Evolutionary conservation across 2,329 filamentous ascomycete species (phyloP).

Genomic region (Fusarium torreyae): DNA sequence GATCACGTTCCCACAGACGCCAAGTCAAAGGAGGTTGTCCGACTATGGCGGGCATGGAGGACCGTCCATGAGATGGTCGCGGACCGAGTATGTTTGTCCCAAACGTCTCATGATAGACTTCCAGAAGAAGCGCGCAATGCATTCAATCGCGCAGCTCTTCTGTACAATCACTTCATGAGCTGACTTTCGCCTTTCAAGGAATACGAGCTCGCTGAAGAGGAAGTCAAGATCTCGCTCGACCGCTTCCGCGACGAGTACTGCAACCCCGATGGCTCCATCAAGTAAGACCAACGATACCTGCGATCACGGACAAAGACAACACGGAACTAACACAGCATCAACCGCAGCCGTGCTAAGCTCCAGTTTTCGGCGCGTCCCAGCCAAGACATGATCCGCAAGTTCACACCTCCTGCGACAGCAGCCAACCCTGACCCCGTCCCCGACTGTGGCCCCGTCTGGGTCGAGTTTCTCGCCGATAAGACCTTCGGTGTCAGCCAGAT

Average conservation of each 20-base stretch:
- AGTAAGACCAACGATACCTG: slow-evolving; percentile 68
- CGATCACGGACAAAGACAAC: slow-evolving; percentile 3
- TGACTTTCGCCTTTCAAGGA: slow-evolving; percentile 70
- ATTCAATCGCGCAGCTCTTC: slow-evolving; percentile 10
- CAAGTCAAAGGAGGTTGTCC: slow-evolving; percentile 69
- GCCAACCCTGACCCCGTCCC: slow-evolving; percentile 78
- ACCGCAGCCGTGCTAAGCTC: slow-evolving; percentile 81
- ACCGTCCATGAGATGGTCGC: slow-evolving; percentile 96
- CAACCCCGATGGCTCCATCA: slow-evolving; percentile 79
- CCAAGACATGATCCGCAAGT: slow-evolving; percentile 86
- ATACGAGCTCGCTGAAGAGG: slow-evolving; percentile 91
- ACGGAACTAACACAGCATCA: slow-evolving; percentile 7
- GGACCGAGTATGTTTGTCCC: slow-evolving; percentile 76
- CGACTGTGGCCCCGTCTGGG: slow-evolving; percentile 89
- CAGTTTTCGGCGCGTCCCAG: slow-evolving; percentile 90
- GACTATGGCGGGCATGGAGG: slow-evolving; percentile 93
- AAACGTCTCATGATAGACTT: slow-evolving; percentile 15
- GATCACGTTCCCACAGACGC: slow-evolving; percentile 63
- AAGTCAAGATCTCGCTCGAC: slow-evolving; percentile 88
- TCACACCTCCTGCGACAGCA: slow-evolving; percentile 79
- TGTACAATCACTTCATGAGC: slow-evolving; percentile 4
- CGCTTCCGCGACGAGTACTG: slow-evolving; percentile 82
- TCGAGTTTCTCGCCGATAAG: slow-evolving; percentile 89
- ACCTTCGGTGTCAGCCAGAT: slow-evolving; percentile 93
- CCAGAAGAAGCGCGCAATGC: slow-evolving; percentile 6